A percentile compares a stretch with the other conserved stretches of the same genome.
These are phyloP conservation scores for Fraxinus latifolia DNA, from an alignment of 305 asterid genomes.

Conservation along the genomic window DNA sequence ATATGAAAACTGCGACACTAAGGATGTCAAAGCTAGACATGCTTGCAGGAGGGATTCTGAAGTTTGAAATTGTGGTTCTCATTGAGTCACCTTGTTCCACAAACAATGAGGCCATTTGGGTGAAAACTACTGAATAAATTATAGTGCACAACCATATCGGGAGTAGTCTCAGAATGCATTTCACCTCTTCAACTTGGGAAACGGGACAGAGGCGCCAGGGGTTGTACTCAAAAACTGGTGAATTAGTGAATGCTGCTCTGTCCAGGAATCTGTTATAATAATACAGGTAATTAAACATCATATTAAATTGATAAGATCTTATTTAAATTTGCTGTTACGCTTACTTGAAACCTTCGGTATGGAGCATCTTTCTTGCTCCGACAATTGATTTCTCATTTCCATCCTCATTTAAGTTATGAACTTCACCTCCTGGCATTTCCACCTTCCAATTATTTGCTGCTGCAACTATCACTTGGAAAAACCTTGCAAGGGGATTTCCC, in stretches of 20 bases:
- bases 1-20: conserved; percentile 45
- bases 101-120: conserved; percentile 59
- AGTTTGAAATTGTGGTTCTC: conserved; percentile 38
- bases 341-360: conserved; percentile 56
- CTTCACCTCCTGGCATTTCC: conserved; percentile 27
- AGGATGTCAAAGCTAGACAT: conserved; percentile 53
- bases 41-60: conserved; percentile 48
- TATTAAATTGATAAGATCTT: neutral
- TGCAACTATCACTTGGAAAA: conserved; percentile 44
- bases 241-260: conserved; percentile 44
- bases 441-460: conserved; percentile 37
- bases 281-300: neutral
- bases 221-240: conserved; percentile 36
- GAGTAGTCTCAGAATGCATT: conserved; percentile 43
- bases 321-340: neutral
- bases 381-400: conserved; percentile 17
- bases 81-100: conserved; percentile 62
- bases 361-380: conserved; percentile 44
- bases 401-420: conserved; percentile 27
- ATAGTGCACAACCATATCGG: conserved; percentile 65
- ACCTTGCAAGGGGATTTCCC: conserved; percentile 48
- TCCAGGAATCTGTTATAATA: conserved; percentile 43
- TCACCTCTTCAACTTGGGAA: conserved; percentile 56
- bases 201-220: conserved; percentile 48
- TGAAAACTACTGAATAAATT: conserved; percentile 52